Evolutionary conservation across 805 yeast genomes (phyloP).

Genomic region (Priceomyces melissophilus): DNA sequence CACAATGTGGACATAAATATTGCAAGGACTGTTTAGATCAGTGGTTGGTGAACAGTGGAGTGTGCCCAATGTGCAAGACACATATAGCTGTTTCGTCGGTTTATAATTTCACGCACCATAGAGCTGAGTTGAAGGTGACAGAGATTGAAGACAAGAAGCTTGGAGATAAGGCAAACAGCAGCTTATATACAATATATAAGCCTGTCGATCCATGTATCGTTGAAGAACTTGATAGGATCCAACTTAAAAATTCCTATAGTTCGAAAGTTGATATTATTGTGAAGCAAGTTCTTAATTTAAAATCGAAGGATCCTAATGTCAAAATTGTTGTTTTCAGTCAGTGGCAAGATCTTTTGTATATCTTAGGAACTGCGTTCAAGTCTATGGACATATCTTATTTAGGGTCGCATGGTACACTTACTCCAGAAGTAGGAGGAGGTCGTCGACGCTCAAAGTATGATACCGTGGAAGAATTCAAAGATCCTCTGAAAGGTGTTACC

Average conservation of each 20-base stretch:
- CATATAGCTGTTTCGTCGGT: constrained; percentile 47
- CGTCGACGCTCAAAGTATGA: constrained; percentile 25
- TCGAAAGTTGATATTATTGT: constrained; percentile 84
- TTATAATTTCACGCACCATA: constrained; percentile 65
- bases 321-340: constrained; percentile 90
- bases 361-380: constrained; percentile 63
- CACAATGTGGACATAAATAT: constrained; percentile 90
- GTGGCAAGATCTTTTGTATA: constrained; percentile 71
- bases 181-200: constrained; percentile 41
- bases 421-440: constrained; percentile 29
- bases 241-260: constrained; percentile 53
- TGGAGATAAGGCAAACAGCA: constrained; percentile 1
- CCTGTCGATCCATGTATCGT: constrained; percentile 42
- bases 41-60: constrained; percentile 59
- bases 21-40: constrained; percentile 75
- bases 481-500: constrained; percentile 55
- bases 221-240: constrained; percentile 39
- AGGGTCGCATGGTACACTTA: constrained; percentile 46
- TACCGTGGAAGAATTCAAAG: constrained; percentile 59
- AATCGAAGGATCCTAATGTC: constrained; percentile 52
- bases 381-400: constrained; percentile 55
- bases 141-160: constrained; percentile 26
- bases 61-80: constrained; percentile 83
- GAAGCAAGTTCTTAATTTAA: constrained; percentile 64
- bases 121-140: constrained; percentile 49